phyloP scores from a whole-genome alignment of 768 basidiomycete species.

The Xerocomus spinulosus region DNA sequence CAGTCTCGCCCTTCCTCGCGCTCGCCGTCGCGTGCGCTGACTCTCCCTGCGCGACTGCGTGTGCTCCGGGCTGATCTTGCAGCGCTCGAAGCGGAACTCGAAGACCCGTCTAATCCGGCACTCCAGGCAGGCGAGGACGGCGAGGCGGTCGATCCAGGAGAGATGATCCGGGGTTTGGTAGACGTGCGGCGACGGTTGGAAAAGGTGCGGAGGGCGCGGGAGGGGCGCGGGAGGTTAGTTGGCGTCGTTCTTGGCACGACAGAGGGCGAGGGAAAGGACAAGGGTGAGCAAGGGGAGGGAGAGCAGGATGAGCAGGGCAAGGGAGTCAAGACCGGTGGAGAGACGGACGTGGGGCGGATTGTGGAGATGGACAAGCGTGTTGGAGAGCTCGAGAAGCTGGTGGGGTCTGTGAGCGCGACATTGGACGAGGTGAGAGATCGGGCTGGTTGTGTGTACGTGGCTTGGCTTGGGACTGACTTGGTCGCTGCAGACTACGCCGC shows the following conservation, averaged over 20 bases:
- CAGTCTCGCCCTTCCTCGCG: constrained; percentile 36
- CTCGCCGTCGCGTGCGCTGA: constrained; percentile 31
- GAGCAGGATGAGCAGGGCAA: constrained; percentile 5
- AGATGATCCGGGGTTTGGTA: constrained; percentile 71
- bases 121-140: constrained; percentile 48
- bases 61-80: constrained; percentile 72
- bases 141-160: constrained; percentile 63
- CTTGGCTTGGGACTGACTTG: constrained; percentile 5
- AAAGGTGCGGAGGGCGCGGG: constrained; percentile 58
- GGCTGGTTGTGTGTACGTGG: not conserved
- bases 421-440: constrained; percentile 68
- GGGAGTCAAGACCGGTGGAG: constrained; percentile 1
- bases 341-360: constrained; percentile 44
- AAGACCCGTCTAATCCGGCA: constrained; percentile 72
- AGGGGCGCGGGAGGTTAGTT: constrained; percentile 62
- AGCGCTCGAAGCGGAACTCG: constrained; percentile 77
- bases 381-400: constrained; percentile 72
- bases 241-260: constrained; percentile 44
- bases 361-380: constrained; percentile 81
- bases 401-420: constrained; percentile 77
- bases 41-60: constrained; percentile 57
- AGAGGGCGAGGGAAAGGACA: not conserved
- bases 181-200: constrained; percentile 68
- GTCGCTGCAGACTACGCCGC: constrained; percentile 55
- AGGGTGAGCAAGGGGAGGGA: not conserved